Evolutionary conservation across 179 eudicot genomes (phyloP).

Genomic region (Beta lomatogona): DNA sequence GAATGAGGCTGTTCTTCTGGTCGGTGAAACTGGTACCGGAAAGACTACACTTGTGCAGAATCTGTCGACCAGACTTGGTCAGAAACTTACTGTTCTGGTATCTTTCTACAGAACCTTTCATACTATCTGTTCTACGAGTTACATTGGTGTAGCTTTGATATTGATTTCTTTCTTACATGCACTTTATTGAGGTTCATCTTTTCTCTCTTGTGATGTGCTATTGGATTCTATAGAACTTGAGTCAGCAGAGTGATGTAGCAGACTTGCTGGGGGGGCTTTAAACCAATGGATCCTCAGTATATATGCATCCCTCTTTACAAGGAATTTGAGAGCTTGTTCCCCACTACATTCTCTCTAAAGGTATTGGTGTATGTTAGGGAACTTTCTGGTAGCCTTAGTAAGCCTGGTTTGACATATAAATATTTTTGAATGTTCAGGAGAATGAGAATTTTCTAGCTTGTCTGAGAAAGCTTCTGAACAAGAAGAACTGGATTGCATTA

Average conservation of each 20-base stretch:
- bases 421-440: conserved; percentile 44
- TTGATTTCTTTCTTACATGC: background rate
- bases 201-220: conserved; percentile 2
- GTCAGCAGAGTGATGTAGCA: conserved; percentile 97
- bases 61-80: conserved; percentile 78
- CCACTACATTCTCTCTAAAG: conserved; percentile 57
- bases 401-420: conserved; percentile 14
- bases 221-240: conserved; percentile 68
- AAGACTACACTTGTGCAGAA: conserved; percentile 97
- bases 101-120: conserved; percentile 16
- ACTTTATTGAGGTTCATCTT: conserved; percentile 1
- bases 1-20: conserved; percentile 91
- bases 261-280: conserved; percentile 96
- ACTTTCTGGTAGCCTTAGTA: conserved; percentile 2
- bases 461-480: conserved; percentile 44
- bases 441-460: conserved; percentile 48
- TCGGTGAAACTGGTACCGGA: conserved; percentile 99
- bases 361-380: conserved; percentile 39
- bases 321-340: conserved; percentile 70
- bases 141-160: background rate
- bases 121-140: background rate
- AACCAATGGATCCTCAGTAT: conserved; percentile 75
- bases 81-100: conserved; percentile 95
- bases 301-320: conserved; percentile 74
- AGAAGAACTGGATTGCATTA: conserved; percentile 70